Percentiles rank a stretch among this genome's conserved stretches.
These are phyloP conservation scores for Phytophthora pseudosyringae DNA, from an alignment of 352 stramenopile genomes.

Conservation along the genomic window DNA sequence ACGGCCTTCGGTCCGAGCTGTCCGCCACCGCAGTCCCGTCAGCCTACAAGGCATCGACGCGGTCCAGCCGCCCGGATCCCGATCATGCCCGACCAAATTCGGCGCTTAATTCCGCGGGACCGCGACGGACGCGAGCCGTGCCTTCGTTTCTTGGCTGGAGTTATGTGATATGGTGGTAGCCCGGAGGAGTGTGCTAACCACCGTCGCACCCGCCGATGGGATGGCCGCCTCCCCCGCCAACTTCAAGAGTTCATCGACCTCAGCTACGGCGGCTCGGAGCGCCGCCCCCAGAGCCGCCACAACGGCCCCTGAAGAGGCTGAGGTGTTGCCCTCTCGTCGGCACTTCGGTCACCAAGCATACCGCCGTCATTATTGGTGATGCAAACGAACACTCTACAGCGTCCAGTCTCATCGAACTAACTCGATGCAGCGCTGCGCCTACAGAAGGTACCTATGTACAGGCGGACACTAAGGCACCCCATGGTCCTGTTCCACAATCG, in stretches of 20 bases:
- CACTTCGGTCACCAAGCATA: slow-evolving; percentile 13
- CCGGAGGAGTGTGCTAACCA: not conserved
- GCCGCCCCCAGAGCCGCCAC: not conserved
- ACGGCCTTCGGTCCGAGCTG: not conserved
- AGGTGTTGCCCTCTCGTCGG: slow-evolving; percentile 11
- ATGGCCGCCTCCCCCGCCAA: not conserved
- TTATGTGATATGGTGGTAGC: slow-evolving; percentile 17
- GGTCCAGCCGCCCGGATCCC: not conserved
- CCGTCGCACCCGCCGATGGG: slow-evolving; percentile 1
- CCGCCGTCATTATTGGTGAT: slow-evolving; percentile 10
- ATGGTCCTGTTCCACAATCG: too few species aligned
- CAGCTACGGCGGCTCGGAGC: not conserved
- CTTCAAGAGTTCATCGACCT: slow-evolving; percentile 9
- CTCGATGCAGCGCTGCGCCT: too few species aligned
- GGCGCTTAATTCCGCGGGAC: not conserved
- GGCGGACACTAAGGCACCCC: too few species aligned
- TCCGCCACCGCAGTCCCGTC: not conserved
- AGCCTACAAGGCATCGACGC: not conserved
- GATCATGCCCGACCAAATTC: slow-evolving; percentile 6
- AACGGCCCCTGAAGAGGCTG: slow-evolving; percentile 5
- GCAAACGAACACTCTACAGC: slow-evolving; percentile 12
- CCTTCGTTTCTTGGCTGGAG: slow-evolving; percentile 7
- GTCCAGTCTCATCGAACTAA: too few species aligned
- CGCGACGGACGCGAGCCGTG: not conserved
- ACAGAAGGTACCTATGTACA: too few species aligned